These are phyloP conservation scores for Puccinia coronata DNA, from an alignment of 1,284 basidiomycete genomes.

Conservation along the genomic window DNA sequence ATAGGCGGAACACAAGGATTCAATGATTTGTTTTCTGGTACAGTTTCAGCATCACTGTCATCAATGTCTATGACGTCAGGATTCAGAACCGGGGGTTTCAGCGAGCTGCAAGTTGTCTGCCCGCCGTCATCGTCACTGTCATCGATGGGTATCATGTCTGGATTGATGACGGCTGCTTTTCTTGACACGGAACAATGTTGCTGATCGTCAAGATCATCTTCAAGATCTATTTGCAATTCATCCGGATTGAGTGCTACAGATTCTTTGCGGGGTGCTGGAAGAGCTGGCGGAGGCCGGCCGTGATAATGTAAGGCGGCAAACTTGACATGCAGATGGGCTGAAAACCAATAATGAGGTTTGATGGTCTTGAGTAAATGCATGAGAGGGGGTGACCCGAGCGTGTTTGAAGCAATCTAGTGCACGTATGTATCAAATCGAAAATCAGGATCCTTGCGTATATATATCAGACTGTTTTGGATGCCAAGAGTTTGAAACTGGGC, in stretches of 20 bases:
- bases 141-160: conserved; percentile 51
- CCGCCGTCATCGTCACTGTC: conserved; percentile 30
- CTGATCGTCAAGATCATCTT: conserved; percentile 58
- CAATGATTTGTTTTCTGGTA: not conserved
- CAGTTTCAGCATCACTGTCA: conserved; percentile 18
- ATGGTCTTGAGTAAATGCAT: conserved; percentile 74
- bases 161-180: conserved; percentile 37
- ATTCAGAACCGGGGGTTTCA: not conserved
- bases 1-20: not conserved
- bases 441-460: not conserved
- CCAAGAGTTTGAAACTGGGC: conserved; percentile 28
- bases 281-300: conserved; percentile 50
- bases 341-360: conserved; percentile 88
- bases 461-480: not conserved
- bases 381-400: conserved; percentile 85
- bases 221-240: conserved; percentile 65
- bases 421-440: conserved; percentile 7
- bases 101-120: not conserved
- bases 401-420: conserved; percentile 65
- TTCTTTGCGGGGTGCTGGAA: conserved; percentile 24
- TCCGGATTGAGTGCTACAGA: conserved; percentile 64
- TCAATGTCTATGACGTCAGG: not conserved
- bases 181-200: not conserved
- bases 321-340: conserved; percentile 88
- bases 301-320: conserved; percentile 71